A percentile compares a stretch with the other conserved stretches of the same genome.
Evolutionary conservation across 345 rosid species (phyloP).

Genomic region (Linum tenue): DNA sequence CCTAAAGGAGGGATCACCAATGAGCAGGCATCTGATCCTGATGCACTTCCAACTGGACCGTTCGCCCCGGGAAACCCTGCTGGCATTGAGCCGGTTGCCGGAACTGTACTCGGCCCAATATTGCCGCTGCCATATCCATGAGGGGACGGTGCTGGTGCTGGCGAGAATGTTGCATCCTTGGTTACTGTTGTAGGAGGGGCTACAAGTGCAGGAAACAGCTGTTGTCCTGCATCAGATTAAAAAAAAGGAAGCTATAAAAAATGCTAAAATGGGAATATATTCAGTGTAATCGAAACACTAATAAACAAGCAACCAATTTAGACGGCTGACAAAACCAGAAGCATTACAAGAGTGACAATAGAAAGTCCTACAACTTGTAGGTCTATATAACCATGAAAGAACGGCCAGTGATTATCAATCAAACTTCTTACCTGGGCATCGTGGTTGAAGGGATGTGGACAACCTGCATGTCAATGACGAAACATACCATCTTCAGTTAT

Average conservation of each 20-base stretch:
- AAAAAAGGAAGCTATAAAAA: slow-evolving; percentile 4
- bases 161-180: slow-evolving; percentile 30
- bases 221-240: slow-evolving; percentile 53
- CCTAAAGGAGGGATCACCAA: slow-evolving; percentile 21
- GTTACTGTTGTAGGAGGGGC: slow-evolving; percentile 68
- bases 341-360: too few relatives aligned
- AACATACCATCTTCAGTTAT: not conserved
- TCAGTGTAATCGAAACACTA: not conserved
- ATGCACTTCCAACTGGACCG: slow-evolving; percentile 50
- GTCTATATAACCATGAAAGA: not conserved
- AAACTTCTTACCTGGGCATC: slow-evolving; percentile 64
- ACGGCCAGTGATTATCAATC: not conserved
- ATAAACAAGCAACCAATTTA: not conserved
- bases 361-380: not conserved
- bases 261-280: not conserved
- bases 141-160: slow-evolving; percentile 63
- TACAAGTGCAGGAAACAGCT: slow-evolving; percentile 55
- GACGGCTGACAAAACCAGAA: not conserved
- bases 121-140: slow-evolving; percentile 28
- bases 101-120: slow-evolving; percentile 38
- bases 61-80: slow-evolving; percentile 35
- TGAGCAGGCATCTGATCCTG: slow-evolving; percentile 36
- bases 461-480: slow-evolving; percentile 38
- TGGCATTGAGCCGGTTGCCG: slow-evolving; percentile 53
- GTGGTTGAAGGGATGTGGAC: slow-evolving; percentile 75